Percentiles rank a stretch among this genome's conserved stretches.
Conservation (phyloP, 139 green algal species). For the Micractinium sp. region DNA sequence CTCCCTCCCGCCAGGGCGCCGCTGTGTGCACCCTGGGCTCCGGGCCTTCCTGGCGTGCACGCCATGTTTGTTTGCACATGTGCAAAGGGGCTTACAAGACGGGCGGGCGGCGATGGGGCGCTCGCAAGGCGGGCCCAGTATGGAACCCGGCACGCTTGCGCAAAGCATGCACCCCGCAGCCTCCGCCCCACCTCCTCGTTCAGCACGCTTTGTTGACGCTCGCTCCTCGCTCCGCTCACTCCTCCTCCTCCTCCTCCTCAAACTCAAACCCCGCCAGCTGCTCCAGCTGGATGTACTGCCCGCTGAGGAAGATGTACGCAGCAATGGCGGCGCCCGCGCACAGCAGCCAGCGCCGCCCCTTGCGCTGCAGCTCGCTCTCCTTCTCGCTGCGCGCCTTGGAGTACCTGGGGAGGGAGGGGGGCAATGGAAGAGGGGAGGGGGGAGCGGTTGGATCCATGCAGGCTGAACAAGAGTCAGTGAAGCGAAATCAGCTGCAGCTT, state of each 20-base stretch:
- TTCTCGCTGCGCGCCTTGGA: slow-evolving; percentile 24
- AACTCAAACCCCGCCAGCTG: slow-evolving; percentile 4
- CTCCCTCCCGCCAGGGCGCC: too few relatives aligned
- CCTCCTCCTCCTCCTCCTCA: slow-evolving; percentile 33
- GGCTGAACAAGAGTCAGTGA: background rate
- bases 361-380: slow-evolving; percentile 23
- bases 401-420: background rate
- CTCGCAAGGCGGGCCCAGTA: too few relatives aligned
- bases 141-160: too few relatives aligned
- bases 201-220: too few relatives aligned
- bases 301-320: slow-evolving; percentile 33
- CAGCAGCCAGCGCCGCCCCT: slow-evolving; percentile 46
- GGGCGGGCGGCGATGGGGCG: too few relatives aligned
- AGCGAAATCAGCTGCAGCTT: background rate
- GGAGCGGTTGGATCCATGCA: background rate
- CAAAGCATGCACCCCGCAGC: too few relatives aligned
- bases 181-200: too few relatives aligned
- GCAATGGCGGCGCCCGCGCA: slow-evolving; percentile 40
- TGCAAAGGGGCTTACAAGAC: too few relatives aligned
- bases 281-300: slow-evolving; percentile 45
- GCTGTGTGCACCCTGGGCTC: too few relatives aligned
- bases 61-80: too few relatives aligned
- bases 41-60: too few relatives aligned
- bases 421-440: background rate
- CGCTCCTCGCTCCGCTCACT: background rate